Evolutionary conservation across 2,329 filamentous ascomycete species (phyloP).

Genomic region (Ophiostoma himal-ulmi): DNA sequence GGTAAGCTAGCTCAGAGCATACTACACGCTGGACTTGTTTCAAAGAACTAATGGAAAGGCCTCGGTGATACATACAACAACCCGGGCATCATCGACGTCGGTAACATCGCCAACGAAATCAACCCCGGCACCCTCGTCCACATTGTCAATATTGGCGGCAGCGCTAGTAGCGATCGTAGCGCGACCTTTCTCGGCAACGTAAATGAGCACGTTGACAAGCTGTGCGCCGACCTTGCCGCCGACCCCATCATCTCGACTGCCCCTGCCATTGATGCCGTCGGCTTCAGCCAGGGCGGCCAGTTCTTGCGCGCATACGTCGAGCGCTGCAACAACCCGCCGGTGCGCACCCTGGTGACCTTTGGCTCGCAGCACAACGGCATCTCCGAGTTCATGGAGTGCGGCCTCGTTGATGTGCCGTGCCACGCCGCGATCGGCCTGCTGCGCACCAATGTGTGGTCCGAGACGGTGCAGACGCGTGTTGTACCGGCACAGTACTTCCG

Average conservation of each 20-base stretch:
- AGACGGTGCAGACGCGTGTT: conserved; percentile 68
- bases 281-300: conserved; percentile 92
- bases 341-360: conserved; percentile 78
- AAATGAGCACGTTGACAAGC: conserved; percentile 65
- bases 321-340: conserved; percentile 70
- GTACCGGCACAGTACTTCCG: conserved; percentile 96
- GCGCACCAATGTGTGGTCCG: conserved; percentile 71
- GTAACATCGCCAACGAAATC: conserved; percentile 61
- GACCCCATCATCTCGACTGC: conserved; percentile 77
- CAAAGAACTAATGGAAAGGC: conserved; percentile 36
- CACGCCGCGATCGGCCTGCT: conserved; percentile 72
- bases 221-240: conserved; percentile 69
- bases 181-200: conserved; percentile 91
- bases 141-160: conserved; percentile 64
- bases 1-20: conserved; percentile 37
- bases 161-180: conserved; percentile 63
- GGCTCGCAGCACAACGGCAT: conserved; percentile 93
- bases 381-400: conserved; percentile 70
- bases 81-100: conserved; percentile 67
- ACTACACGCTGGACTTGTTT: no score
- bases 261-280: conserved; percentile 80
- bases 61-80: conserved; percentile 68
- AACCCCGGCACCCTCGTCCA: conserved; percentile 84
- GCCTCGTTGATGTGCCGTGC: conserved; percentile 69
- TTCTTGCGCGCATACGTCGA: conserved; percentile 90